phyloP scores from a whole-genome alignment of 495 filamentous ascomycete species.

The Lophiostoma macrostomum region DNA sequence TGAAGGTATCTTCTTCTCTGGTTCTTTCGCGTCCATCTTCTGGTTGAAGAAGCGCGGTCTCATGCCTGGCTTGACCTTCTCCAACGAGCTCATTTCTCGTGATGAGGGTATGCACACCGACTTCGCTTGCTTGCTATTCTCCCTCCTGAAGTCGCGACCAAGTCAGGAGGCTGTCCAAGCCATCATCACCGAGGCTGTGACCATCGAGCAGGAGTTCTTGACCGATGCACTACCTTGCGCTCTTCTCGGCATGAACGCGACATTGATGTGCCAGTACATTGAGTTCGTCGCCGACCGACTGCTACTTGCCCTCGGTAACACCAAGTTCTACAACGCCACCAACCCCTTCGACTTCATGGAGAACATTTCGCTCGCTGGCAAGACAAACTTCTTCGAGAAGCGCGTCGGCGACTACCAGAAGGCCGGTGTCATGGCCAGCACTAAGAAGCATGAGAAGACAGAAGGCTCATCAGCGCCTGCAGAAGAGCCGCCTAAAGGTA shows the following conservation, averaged over 20 bases:
- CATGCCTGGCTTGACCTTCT: constrained; percentile 98
- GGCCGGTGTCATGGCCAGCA: constrained; percentile 94
- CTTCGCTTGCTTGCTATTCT: constrained; percentile 96
- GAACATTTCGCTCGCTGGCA: constrained; percentile 95
- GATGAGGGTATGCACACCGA: constrained; percentile 99
- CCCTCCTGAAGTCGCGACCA: constrained; percentile 88
- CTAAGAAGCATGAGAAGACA: constrained; percentile 67
- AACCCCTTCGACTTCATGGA: constrained; percentile 99
- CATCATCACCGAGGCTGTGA: constrained; percentile 91
- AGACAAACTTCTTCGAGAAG: constrained; percentile 99
- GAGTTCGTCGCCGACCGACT: constrained; percentile 98
- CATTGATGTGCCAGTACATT: constrained; percentile 98
- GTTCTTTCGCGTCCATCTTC: constrained; percentile 99
- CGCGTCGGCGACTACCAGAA: constrained; percentile 99
- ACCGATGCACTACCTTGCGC: constrained; percentile 89
- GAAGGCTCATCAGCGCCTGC: constrained; percentile 41
- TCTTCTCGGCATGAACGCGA: constrained; percentile 95
- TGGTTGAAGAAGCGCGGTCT: constrained; percentile 99
- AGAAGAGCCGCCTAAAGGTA: constrained; percentile 47
- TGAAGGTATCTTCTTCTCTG: constrained; percentile 99
- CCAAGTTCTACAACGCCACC: constrained; percentile 84
- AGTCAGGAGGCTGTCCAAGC: constrained; percentile 72
- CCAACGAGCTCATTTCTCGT: constrained; percentile 98
- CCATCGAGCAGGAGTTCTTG: constrained; percentile 96
- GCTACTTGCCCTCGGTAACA: constrained; percentile 84